phyloP scores from a whole-genome alignment of 2,329 filamentous ascomycete species.

The Aspergillus amoenus region DNA sequence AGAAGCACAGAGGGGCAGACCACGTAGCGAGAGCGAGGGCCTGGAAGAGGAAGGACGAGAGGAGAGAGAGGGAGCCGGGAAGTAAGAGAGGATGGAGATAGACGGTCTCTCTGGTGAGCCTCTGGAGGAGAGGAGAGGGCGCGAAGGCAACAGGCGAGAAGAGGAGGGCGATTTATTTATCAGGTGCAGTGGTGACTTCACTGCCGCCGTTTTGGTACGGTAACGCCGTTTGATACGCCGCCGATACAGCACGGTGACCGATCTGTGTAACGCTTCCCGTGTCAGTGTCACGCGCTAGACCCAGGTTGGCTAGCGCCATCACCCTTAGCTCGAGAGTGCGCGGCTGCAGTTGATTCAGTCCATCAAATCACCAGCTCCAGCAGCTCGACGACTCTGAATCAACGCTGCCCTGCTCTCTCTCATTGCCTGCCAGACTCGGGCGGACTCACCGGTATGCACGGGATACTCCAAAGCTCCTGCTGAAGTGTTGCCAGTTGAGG shows the following conservation, averaged over 20 bases:
- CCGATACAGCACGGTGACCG: conserved; percentile 6
- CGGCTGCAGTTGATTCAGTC: conserved; percentile 12
- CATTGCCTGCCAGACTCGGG: background rate
- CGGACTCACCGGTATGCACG: conserved; percentile 2
- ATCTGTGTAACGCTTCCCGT: conserved; percentile 6
- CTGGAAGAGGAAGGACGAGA: background rate
- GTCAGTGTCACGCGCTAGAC: conserved; percentile 18
- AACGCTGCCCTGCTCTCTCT: background rate
- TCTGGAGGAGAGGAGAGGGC: conserved; percentile 7
- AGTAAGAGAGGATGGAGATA: background rate
- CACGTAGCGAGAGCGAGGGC: background rate
- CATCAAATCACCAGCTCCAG: background rate
- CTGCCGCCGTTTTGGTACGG: conserved; percentile 7
- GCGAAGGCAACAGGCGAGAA: conserved; percentile 3
- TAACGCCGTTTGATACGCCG: conserved; percentile 11
- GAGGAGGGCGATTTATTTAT: conserved; percentile 17
- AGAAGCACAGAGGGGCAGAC: conserved; percentile 1
- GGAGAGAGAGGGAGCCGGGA: conserved; percentile 1
- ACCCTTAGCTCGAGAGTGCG: conserved; percentile 17
- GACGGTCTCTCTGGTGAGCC: conserved; percentile 5
- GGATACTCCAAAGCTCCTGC: background rate
- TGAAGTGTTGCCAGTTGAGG: background rate
- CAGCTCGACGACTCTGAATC: background rate
- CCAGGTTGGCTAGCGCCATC: conserved; percentile 6
- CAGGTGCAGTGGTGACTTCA: conserved; percentile 8